Conservation (phyloP, 306 rosid genomes). For the Cyclanthera cordifolia region DNA sequence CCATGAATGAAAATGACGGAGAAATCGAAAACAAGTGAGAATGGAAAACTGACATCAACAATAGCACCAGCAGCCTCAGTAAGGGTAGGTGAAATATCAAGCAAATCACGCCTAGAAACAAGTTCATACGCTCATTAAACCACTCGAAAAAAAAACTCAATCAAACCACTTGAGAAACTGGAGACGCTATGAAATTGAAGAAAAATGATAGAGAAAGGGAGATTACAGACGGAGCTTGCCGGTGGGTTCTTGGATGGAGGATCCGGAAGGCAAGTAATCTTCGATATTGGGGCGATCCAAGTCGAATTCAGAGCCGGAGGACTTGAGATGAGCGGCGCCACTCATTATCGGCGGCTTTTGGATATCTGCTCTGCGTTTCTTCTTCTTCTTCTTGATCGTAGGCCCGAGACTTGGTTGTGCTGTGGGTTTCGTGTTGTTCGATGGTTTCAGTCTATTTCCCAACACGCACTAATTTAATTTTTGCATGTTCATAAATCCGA, state of each 20-base stretch:
- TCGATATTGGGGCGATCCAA: slow-evolving; percentile 86
- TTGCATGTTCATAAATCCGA: too few species aligned
- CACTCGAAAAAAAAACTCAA: neutral
- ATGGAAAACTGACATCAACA: slow-evolving; percentile 51
- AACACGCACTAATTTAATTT: neutral
- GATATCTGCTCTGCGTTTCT: neutral
- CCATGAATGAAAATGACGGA: neutral
- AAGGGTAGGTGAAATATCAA: slow-evolving; percentile 73
- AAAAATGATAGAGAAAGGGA: slow-evolving; percentile 1
- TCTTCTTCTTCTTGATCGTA: neutral
- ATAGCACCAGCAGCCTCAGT: slow-evolving; percentile 96
- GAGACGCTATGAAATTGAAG: slow-evolving; percentile 1
- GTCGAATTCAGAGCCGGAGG: slow-evolving; percentile 79
- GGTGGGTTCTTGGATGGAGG: slow-evolving; percentile 68
- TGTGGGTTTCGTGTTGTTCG: neutral
- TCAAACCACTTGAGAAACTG: neutral
- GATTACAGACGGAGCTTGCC: slow-evolving; percentile 71
- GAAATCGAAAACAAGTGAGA: neutral
- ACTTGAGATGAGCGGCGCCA: slow-evolving; percentile 25
- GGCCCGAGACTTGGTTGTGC: neutral
- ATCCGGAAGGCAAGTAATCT: slow-evolving; percentile 85
- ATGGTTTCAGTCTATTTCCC: neutral
- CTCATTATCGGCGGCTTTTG: slow-evolving; percentile 22
- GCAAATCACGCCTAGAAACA: slow-evolving; percentile 68
- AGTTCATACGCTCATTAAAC: neutral